Percentiles rank a stretch among this genome's conserved stretches.
Evolutionary conservation across 768 basidiomycete genomes (phyloP).

Genomic region (Omphalotus guepiniiformis): DNA sequence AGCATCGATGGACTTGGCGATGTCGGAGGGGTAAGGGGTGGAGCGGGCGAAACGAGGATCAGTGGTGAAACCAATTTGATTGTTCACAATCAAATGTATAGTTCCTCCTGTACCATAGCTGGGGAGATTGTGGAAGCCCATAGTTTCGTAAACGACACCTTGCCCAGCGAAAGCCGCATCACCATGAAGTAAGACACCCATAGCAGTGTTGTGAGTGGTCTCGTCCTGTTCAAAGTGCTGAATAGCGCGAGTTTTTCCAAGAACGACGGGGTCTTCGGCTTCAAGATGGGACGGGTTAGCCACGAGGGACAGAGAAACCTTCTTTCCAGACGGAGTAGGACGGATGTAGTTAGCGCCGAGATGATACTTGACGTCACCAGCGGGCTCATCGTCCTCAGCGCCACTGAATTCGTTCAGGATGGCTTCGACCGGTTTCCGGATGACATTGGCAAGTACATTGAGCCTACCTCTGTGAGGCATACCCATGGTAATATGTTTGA

Average conservation of each 20-base stretch:
- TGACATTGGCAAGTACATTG: slow-evolving; percentile 97
- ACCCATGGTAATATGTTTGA: slow-evolving; percentile 94
- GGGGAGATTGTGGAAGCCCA: slow-evolving; percentile 95
- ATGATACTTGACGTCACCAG: slow-evolving; percentile 99
- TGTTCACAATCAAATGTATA: slow-evolving; percentile 97
- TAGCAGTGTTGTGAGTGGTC: slow-evolving; percentile 73
- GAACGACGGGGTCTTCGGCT: slow-evolving; percentile 96
- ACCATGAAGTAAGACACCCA: slow-evolving; percentile 95
- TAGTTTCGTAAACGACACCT: slow-evolving; percentile 98
- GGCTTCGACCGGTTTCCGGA: slow-evolving; percentile 96
- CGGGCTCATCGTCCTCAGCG: slow-evolving; percentile 65
- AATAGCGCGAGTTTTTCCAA: slow-evolving; percentile 96
- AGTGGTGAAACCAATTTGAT: slow-evolving; percentile 99
- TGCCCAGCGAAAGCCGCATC: slow-evolving; percentile 99
- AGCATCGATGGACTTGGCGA: slow-evolving; percentile 96
- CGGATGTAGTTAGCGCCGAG: slow-evolving; percentile 98
- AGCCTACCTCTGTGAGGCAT: slow-evolving; percentile 99
- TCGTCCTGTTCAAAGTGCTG: slow-evolving; percentile 94
- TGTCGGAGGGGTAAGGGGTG: slow-evolving; percentile 96
- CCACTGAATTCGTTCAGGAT: slow-evolving; percentile 97
- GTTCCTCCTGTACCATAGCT: slow-evolving; percentile 97
- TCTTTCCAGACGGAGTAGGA: slow-evolving; percentile 97
- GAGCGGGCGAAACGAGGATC: slow-evolving; percentile 97
- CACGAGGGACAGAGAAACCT: slow-evolving; percentile 94
- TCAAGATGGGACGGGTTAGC: slow-evolving; percentile 99